Evolutionary conservation across 306 rosid species (phyloP).

Genomic region (Cicer judaicum): DNA sequence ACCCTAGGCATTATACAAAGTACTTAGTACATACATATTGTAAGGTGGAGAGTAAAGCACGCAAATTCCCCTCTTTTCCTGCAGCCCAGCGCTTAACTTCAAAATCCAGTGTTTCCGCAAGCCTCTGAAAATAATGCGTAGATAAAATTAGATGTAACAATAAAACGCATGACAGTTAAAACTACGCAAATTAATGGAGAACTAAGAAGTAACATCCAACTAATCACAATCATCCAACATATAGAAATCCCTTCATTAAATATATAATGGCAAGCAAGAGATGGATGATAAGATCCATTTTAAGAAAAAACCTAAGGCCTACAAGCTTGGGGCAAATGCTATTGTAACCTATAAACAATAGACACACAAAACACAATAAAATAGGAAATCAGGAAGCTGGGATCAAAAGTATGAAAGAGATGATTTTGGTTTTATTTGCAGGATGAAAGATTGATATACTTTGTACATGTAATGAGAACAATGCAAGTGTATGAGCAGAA

Average conservation of each 20-base stretch:
- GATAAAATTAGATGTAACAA: conserved; percentile 36
- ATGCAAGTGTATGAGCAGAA: conserved; percentile 2
- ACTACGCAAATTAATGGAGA: conserved; percentile 21
- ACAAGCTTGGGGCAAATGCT: neutral
- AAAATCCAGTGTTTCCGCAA: conserved; percentile 82
- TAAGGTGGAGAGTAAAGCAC: conserved; percentile 86
- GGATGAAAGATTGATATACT: neutral
- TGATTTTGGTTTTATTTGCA: neutral
- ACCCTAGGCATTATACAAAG: conserved; percentile 24
- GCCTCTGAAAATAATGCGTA: conserved; percentile 66
- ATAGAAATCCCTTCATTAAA: conserved; percentile 17
- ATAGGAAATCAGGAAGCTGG: conserved; percentile 33
- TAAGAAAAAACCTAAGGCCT: neutral
- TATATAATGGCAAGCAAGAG: conserved; percentile 20
- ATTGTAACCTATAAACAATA: conserved; percentile 25
- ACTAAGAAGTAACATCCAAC: conserved; percentile 17
- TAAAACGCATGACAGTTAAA: conserved; percentile 24
- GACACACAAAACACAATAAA: conserved; percentile 17
- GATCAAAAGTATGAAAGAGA: conserved; percentile 4
- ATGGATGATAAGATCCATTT: neutral
- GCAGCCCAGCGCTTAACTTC: conserved; percentile 98
- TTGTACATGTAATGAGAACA: conserved; percentile 11
- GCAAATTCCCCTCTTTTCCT: conserved; percentile 98
- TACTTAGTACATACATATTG: conserved; percentile 73
- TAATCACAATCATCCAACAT: conserved; percentile 30